A percentile compares a stretch with the other conserved stretches of the same genome.
Evolutionary conservation across 1,139 yeast species (phyloP).

Genomic region (Hyphopichia wangnamkhiaoensis): DNA sequence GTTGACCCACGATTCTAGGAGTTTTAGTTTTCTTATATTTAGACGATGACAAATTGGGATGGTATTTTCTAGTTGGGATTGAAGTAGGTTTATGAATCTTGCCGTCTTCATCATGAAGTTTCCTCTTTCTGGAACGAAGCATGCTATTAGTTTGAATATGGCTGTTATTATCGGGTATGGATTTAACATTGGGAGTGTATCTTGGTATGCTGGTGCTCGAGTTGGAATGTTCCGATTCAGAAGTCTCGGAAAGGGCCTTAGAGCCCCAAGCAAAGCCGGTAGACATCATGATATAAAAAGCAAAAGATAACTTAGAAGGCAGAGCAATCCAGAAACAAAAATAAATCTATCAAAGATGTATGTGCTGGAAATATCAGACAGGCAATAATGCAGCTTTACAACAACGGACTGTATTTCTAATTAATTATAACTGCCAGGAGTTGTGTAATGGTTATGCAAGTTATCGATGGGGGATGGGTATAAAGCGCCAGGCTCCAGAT

Average conservation of each 20-base stretch:
- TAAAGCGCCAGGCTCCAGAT: conserved; percentile 1
- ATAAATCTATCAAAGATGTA: too few species aligned
- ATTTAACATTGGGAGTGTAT: conserved; percentile 14
- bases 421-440: too few species aligned
- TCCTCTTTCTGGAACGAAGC: conserved; percentile 14
- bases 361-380: too few species aligned
- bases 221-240: conserved; percentile 2
- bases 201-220: conserved; percentile 13
- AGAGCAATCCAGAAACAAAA: too few species aligned
- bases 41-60: conserved; percentile 4
- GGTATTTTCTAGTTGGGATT: conserved; percentile 7
- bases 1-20: conserved; percentile 49
- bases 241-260: conserved; percentile 1
- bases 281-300: conserved; percentile 9
- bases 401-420: too few species aligned
- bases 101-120: conserved; percentile 15
- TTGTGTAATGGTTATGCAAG: too few species aligned
- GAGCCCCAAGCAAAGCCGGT: conserved; percentile 11
- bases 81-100: conserved; percentile 10
- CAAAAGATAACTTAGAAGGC: too few species aligned
- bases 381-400: too few species aligned
- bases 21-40: conserved; percentile 36
- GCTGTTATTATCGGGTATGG: conserved; percentile 3
- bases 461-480: not conserved
- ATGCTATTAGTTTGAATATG: conserved; percentile 5